Percentiles rank a stretch among this genome's conserved stretches.
Evolutionary conservation across 305 asterid genomes (phyloP).

Genomic region (Fraxinus angustifolia): DNA sequence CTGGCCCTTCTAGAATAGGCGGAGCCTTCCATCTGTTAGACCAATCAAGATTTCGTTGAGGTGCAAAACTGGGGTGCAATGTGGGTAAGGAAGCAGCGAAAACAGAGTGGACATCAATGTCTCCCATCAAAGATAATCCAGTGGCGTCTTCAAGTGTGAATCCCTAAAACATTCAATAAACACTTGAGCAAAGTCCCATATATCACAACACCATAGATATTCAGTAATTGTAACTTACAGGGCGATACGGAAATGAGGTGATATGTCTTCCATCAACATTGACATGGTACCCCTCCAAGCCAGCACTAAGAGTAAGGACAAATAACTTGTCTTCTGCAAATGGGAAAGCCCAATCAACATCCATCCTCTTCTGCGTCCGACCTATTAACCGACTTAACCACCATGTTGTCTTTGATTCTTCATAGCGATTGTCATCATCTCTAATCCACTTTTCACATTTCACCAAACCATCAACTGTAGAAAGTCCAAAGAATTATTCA

Average conservation of each 20-base stretch:
- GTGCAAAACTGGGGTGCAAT: constrained; percentile 71
- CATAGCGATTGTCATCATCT: constrained; percentile 59
- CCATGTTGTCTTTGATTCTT: constrained; percentile 63
- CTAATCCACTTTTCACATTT: constrained; percentile 79
- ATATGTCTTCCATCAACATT: constrained; percentile 75
- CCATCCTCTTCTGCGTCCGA: constrained; percentile 48
- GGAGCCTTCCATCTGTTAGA: constrained; percentile 73
- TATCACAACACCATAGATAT: constrained; percentile 11
- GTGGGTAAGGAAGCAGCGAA: constrained; percentile 75
- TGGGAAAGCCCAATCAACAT: constrained; percentile 77
- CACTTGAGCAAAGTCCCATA: constrained; percentile 14
- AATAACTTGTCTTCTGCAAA: constrained; percentile 65
- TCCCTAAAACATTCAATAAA: constrained; percentile 39
- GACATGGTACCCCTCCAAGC: constrained; percentile 77
- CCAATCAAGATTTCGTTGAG: constrained; percentile 71
- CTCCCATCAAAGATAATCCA: constrained; percentile 66
- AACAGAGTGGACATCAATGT: constrained; percentile 63
- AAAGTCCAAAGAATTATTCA: constrained; percentile 19
- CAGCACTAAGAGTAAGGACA: constrained; percentile 78
- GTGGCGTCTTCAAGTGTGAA: constrained; percentile 83
- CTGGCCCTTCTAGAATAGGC: constrained; percentile 45
- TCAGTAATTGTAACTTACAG: constrained; percentile 39
- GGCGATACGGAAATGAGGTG: constrained; percentile 79
- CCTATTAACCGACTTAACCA: constrained; percentile 76
- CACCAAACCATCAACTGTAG: constrained; percentile 65